Evolutionary conservation across 1,139 yeast species (phyloP).

Genomic region (Geotrichum europaeum): DNA sequence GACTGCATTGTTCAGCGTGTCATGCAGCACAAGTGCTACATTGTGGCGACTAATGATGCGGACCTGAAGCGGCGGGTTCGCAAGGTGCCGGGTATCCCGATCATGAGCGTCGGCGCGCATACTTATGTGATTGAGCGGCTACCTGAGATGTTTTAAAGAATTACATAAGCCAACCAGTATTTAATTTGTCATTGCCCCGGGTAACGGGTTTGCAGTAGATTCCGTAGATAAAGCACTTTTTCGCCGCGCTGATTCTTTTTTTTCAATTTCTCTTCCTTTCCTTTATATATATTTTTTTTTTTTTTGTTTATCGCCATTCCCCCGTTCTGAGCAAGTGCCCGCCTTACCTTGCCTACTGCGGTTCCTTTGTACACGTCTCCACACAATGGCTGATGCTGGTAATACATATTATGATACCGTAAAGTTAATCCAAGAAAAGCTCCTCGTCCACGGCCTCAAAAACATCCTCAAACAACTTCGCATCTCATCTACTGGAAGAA

Average conservation of each 20-base stretch:
- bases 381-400: conserved; percentile 6
- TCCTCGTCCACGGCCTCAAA: conserved; percentile 32
- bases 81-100: conserved; percentile 94
- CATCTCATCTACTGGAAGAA: conserved; percentile 30
- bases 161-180: background rate
- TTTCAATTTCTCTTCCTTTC: background rate
- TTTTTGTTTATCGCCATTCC: background rate
- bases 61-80: conserved; percentile 88
- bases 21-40: conserved; percentile 91
- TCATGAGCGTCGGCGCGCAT: conserved; percentile 94
- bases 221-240: background rate
- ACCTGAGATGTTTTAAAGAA: conserved; percentile 74
- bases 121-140: conserved; percentile 87
- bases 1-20: conserved; percentile 92
- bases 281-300: background rate
- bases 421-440: conserved; percentile 11
- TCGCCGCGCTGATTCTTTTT: background rate
- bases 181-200: background rate
- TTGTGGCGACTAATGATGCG: conserved; percentile 98
- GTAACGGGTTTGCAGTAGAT: background rate
- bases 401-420: conserved; percentile 8
- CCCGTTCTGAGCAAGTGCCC: background rate
- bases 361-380: background rate
- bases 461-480: conserved; percentile 24
- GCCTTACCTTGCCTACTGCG: background rate